These are phyloP conservation scores for Leccinum griseonigrum DNA, from an alignment of 1,284 basidiomycete genomes.

Conservation along the genomic window DNA sequence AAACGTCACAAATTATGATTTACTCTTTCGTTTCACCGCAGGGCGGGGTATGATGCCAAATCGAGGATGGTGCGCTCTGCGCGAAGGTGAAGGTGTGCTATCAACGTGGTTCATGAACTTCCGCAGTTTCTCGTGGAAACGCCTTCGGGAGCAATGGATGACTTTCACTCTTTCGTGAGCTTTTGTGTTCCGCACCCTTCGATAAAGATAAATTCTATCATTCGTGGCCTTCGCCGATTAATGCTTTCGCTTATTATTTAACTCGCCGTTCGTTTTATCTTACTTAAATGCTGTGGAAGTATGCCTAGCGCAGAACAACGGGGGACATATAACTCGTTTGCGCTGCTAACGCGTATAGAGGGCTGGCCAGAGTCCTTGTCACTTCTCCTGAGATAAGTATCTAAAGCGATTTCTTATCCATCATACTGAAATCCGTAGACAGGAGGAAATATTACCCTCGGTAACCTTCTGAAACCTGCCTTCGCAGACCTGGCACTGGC, in stretches of 20 bases:
- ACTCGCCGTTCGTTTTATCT: slow-evolving; percentile 56
- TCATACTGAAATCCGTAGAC: slow-evolving; percentile 1
- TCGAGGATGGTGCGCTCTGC: slow-evolving; percentile 54
- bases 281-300: slow-evolving; percentile 53
- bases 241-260: slow-evolving; percentile 51
- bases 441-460: slow-evolving; percentile 3
- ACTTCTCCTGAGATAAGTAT: slow-evolving; percentile 1
- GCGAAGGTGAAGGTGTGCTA: slow-evolving; percentile 41
- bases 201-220: slow-evolving; percentile 53
- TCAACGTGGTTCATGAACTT: slow-evolving; percentile 53
- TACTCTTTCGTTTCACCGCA: slow-evolving; percentile 67
- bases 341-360: neutral
- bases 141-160: slow-evolving; percentile 18
- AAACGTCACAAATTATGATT: slow-evolving; percentile 59
- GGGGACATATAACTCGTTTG: slow-evolving; percentile 4
- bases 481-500: neutral
- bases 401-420: neutral
- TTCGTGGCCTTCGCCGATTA: slow-evolving; percentile 62
- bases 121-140: slow-evolving; percentile 44
- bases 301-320: slow-evolving; percentile 20
- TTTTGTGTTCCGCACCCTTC: slow-evolving; percentile 47
- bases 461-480: neutral
- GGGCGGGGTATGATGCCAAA: slow-evolving; percentile 48
- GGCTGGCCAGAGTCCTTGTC: neutral
- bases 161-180: slow-evolving; percentile 62